Evolutionary conservation across 768 basidiomycete species (phyloP), one percentile per base, ranked within the genome.

Genomic region (Mycena rosella): DNA sequence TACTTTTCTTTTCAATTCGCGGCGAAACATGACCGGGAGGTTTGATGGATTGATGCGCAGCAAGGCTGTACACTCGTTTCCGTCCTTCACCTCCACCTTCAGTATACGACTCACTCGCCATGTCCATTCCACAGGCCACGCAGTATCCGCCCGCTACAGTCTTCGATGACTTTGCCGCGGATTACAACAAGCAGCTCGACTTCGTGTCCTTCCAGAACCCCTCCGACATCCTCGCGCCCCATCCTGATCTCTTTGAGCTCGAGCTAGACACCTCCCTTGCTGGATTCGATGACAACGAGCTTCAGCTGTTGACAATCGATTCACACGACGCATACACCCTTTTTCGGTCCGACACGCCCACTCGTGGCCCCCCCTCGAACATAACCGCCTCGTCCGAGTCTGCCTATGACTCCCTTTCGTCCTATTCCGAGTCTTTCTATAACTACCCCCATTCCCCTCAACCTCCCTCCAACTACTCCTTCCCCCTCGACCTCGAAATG

Each of bases 301-400:
- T 88, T 62, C 87, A 89, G 76, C 84, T 89, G 68, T 82, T 89
- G 71, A 86, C 87, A 73, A 87, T 91, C 68, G 88, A 88, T 77
- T 85, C 84, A 70, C 87, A 86, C 81, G 87, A 88, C 79, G 83
- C 88, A 63, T 92, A 89, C 82, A 83, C 85, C 72, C 86, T 86
- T 80, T 82, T 89, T 70, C 85, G 89, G 78, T 83, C 88, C 63
- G 87, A 87, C 74, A 87, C 88, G 55, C 86, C 89, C 74, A 87
- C 85, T 74, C 85, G 85, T 78, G 91, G 91, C 69, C 90, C 92
- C 65, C 90, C 88, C 55, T 95, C 94, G 61, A 86, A 90, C 70
- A 89, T 95, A 78, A 93, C 94, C 67, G 87, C 87, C 70, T 93
- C 91, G 45, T 90, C 91, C 69, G 92, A 94, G 78, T 93, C 91